Evolutionary conservation across 805 yeast genomes (phyloP).

Genomic region (Candida gorgasii): DNA sequence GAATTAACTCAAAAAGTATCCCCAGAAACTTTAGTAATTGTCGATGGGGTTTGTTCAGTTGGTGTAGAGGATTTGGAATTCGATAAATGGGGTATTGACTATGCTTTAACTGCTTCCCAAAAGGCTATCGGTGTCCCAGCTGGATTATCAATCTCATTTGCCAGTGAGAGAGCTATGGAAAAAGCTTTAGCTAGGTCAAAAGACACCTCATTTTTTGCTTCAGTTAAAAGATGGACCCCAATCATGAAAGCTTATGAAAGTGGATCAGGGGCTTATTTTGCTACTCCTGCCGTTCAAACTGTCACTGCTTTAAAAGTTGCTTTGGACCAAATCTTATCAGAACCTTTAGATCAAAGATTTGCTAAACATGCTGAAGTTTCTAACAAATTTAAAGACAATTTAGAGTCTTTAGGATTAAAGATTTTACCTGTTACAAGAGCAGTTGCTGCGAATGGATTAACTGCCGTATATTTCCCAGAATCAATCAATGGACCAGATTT

Average conservation of each 20-base stretch:
- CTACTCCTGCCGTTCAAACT: slow-evolving; percentile 94
- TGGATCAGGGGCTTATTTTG: slow-evolving; percentile 80
- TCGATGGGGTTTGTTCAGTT: slow-evolving; percentile 94
- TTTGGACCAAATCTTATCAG: slow-evolving; percentile 65
- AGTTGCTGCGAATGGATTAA: slow-evolving; percentile 83
- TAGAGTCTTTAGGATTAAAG: slow-evolving; percentile 62
- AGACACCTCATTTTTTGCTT: slow-evolving; percentile 62
- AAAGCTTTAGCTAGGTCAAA: slow-evolving; percentile 53
- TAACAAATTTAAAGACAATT: slow-evolving; percentile 58
- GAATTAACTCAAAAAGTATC: slow-evolving; percentile 58
- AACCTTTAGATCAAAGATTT: slow-evolving; percentile 58
- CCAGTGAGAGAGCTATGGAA: slow-evolving; percentile 72
- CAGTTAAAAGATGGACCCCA: slow-evolving; percentile 83
- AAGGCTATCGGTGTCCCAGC: slow-evolving; percentile 95
- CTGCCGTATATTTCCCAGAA: slow-evolving; percentile 83
- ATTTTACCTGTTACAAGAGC: slow-evolving; percentile 59
- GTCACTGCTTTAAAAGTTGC: slow-evolving; percentile 79
- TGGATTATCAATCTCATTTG: slow-evolving; percentile 77
- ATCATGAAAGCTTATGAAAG: slow-evolving; percentile 83
- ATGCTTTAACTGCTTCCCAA: slow-evolving; percentile 87
- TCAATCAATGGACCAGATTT: slow-evolving; percentile 69
- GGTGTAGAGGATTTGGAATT: slow-evolving; percentile 87
- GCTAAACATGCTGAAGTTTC: slow-evolving; percentile 64
- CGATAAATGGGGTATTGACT: slow-evolving; percentile 88
- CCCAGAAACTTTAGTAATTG: slow-evolving; percentile 81